Evolutionary conservation across 305 asterid genomes (phyloP).

Genomic region (Caryopteris hybrid): DNA sequence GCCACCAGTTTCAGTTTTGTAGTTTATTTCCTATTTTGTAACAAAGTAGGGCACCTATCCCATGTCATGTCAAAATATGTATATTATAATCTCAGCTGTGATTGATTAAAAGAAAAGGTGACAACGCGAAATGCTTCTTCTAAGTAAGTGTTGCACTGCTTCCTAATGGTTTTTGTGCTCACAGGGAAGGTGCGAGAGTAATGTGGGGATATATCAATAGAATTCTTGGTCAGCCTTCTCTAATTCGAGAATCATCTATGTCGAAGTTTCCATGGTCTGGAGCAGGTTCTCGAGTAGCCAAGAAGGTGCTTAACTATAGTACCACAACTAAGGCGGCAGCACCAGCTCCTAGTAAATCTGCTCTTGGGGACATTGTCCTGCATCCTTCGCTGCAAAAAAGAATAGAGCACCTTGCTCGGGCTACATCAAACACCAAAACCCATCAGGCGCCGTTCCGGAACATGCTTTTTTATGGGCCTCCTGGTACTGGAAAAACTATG

Average conservation of each 20-base stretch:
- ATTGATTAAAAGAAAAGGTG: neutral
- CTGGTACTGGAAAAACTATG: constrained; percentile 99
- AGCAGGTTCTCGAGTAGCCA: constrained; percentile 53
- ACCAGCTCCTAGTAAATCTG: constrained; percentile 44
- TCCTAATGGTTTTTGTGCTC: constrained; percentile 14
- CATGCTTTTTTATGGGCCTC: constrained; percentile 98
- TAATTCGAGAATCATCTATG: constrained; percentile 98
- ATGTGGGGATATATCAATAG: constrained; percentile 94
- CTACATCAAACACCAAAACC: constrained; percentile 90
- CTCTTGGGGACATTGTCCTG: constrained; percentile 63
- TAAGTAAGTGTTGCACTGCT: neutral
- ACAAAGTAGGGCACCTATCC: neutral
- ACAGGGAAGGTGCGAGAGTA: constrained; percentile 97
- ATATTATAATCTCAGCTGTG: neutral
- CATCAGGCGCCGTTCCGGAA: constrained; percentile 97
- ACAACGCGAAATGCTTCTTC: neutral
- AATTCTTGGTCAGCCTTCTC: constrained; percentile 97
- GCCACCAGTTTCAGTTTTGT: neutral
- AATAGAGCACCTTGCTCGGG: constrained; percentile 90
- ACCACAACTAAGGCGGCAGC: constrained; percentile 47
- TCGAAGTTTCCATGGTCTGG: constrained; percentile 91
- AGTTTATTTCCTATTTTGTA: neutral
- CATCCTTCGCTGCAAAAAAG: constrained; percentile 90
- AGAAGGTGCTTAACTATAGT: constrained; percentile 41
- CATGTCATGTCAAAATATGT: neutral